Percentiles rank a stretch among this genome's conserved stretches.
These are phyloP conservation scores for Bocquillonia castaneifolia DNA, from an alignment of 441 rosid genomes.

Conservation along the genomic window DNA sequence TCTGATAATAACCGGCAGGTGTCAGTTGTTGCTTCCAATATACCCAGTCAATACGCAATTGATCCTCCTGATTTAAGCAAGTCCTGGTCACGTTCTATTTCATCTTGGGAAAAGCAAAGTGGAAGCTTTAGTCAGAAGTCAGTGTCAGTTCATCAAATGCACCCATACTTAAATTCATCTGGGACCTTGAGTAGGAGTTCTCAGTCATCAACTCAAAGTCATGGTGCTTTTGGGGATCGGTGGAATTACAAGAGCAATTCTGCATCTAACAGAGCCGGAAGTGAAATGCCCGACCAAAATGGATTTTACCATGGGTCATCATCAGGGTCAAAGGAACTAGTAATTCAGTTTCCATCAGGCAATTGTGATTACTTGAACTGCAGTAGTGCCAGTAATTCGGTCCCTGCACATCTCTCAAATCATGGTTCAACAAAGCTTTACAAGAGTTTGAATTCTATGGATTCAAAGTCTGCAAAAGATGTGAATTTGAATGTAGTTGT, in stretches of 20 bases:
- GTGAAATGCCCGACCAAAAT: conserved; percentile 41
- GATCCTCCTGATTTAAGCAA: conserved; percentile 40
- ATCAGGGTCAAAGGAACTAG: conserved; percentile 50
- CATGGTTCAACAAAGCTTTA: conserved; percentile 30
- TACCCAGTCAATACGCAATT: conserved; percentile 36
- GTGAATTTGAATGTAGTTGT: conserved; percentile 52
- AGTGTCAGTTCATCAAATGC: conserved; percentile 43
- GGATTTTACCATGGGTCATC: conserved; percentile 60
- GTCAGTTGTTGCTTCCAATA: conserved; percentile 44
- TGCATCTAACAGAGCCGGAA: conserved; percentile 39
- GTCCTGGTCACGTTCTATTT: conserved; percentile 48
- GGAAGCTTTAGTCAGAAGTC: conserved; percentile 51
- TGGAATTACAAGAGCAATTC: conserved; percentile 47
- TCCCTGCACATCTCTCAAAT: conserved; percentile 25
- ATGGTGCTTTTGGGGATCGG: conserved; percentile 46
- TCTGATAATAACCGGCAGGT: conserved; percentile 39
- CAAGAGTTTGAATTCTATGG: conserved; percentile 35
- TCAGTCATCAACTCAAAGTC: conserved; percentile 43
- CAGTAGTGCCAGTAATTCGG: conserved; percentile 32
- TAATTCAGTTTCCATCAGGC: conserved; percentile 29
- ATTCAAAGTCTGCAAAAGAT: conserved; percentile 44
- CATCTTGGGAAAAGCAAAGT: conserved; percentile 51
- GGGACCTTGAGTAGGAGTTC: conserved; percentile 42
- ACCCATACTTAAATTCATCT: conserved; percentile 47
- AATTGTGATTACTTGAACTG: conserved; percentile 38